These are phyloP conservation scores for Phialocephala sp. DNA, from an alignment of 2,329 filamentous ascomycete species.

Conservation along the genomic window DNA sequence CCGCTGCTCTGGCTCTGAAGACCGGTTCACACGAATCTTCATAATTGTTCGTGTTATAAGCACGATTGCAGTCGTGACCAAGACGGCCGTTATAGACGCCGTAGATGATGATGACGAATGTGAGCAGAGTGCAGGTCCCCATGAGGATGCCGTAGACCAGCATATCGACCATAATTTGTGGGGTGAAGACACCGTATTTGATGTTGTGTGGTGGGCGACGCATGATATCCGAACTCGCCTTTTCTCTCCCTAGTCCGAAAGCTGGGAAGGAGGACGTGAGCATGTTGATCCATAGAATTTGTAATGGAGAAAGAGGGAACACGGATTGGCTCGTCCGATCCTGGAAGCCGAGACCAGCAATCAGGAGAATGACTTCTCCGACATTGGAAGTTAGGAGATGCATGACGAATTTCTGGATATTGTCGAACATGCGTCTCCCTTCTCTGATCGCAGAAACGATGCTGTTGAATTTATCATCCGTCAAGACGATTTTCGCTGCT, in stretches of 20 bases:
- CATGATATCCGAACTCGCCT: conserved; percentile 59
- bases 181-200: conserved; percentile 55
- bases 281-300: conserved; percentile 70
- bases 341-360: conserved; percentile 64
- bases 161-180: conserved; percentile 59
- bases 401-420: conserved; percentile 63
- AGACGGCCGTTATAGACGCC: conserved; percentile 56
- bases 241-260: conserved; percentile 64
- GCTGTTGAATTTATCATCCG: conserved; percentile 60
- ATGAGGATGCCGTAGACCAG: conserved; percentile 58
- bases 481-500: conserved; percentile 60
- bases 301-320: conserved; percentile 62
- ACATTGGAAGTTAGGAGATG: conserved; percentile 61
- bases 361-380: conserved; percentile 60
- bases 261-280: conserved; percentile 64
- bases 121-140: conserved; percentile 53
- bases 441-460: conserved; percentile 59
- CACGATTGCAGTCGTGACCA: conserved; percentile 59
- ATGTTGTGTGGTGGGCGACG: conserved; percentile 58
- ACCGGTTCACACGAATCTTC: conserved; percentile 56
- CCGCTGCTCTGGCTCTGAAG: conserved; percentile 60
- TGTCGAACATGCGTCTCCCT: conserved; percentile 59
- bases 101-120: conserved; percentile 59
- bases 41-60: conserved; percentile 56
- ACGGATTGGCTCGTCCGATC: conserved; percentile 57